Evolutionary conservation across 2,329 filamentous ascomycete genomes (phyloP), one percentile per base, ranked within the genome.

Genomic region (Cordyceps cateniannulata): DNA sequence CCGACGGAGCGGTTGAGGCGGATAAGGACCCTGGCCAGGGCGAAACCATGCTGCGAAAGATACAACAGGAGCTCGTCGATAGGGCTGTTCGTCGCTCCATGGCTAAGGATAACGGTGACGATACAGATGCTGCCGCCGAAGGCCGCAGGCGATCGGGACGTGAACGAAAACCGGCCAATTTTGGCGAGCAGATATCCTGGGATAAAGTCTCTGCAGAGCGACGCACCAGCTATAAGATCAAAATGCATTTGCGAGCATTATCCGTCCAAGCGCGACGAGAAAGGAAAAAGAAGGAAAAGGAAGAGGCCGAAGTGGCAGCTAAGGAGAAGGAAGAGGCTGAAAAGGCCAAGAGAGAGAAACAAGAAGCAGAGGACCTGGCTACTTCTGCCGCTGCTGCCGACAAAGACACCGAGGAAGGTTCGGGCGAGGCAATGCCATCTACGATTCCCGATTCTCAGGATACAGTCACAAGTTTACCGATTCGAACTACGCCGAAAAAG

Each of bases 141-240:
- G 62, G 63, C 1, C 63, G 65, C 24, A 66, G 69, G 55, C 66
- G 66, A 16, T 70, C 69, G 44, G 66, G 67, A 6, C 67, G 71
- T 38, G 65, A 63, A 16, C 67, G 69, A 29, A 73, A 68, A 48
- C 67, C 69, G 59, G 65, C 63, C 18, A 68, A 70, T 42, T 71
- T 70, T 42, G 63, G 69, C 61, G 69, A 69, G 40, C 71, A 70
- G 51, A 64, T 72, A 14, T 67, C 70, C 7, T 71, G 71, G 71
- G 47, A 62, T 3, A 65, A 71, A 14, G 63, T 29, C 60, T 63
- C 25, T 54, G 63, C 55, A n/a, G 50, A 61, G 52, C 45, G 49
- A 16, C 44, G 54, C n/a, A 58, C 56, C 2, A 56, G 49, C 27
- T 54, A 58, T 18, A 65, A 52, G 52, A 63, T 59, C 9, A 62